These are phyloP conservation scores for Inosperma sp. DNA, from an alignment of 768 basidiomycete species.

Conservation along the genomic window DNA sequence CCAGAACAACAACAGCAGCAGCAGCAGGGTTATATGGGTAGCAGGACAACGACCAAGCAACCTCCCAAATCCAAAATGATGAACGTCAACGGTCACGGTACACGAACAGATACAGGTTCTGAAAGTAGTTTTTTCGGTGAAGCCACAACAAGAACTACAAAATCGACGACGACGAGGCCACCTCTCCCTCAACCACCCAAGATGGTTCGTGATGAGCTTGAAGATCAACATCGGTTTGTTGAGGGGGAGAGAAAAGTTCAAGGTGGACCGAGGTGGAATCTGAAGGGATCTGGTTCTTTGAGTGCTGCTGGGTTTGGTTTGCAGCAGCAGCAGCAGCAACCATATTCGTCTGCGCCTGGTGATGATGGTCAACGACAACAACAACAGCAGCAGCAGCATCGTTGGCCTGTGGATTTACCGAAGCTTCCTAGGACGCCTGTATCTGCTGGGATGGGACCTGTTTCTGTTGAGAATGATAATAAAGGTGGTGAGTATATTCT, in stretches of 20 bases:
- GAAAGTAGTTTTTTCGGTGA: slow-evolving; percentile 13
- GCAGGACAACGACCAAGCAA: neutral
- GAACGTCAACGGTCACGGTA: slow-evolving; percentile 14
- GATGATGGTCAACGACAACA: neutral
- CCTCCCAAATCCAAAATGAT: slow-evolving; percentile 11
- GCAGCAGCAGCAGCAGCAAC: no score
- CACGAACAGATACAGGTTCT: slow-evolving; percentile 7
- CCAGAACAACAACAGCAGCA: slow-evolving; percentile 19
- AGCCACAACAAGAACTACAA: slow-evolving; percentile 14
- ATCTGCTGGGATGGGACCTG: slow-evolving; percentile 19
- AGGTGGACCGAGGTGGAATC: slow-evolving; percentile 3
- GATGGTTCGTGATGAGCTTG: no score
- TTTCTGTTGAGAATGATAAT: slow-evolving; percentile 7
- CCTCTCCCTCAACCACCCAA: no score
- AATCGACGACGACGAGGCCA: no score
- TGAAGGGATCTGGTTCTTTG: slow-evolving; percentile 1
- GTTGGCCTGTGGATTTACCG: slow-evolving; percentile 29
- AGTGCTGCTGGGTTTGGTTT: no score
- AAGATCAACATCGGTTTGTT: no score
- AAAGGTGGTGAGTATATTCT: neutral
- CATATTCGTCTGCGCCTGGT: no score
- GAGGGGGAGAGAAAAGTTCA: slow-evolving; percentile 3
- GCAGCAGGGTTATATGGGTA: slow-evolving; percentile 12
- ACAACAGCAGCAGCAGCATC: no score
- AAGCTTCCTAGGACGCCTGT: slow-evolving; percentile 32